Conservation (phyloP, 345 rosid genomes). For the Microthlaspi erraticum region DNA sequence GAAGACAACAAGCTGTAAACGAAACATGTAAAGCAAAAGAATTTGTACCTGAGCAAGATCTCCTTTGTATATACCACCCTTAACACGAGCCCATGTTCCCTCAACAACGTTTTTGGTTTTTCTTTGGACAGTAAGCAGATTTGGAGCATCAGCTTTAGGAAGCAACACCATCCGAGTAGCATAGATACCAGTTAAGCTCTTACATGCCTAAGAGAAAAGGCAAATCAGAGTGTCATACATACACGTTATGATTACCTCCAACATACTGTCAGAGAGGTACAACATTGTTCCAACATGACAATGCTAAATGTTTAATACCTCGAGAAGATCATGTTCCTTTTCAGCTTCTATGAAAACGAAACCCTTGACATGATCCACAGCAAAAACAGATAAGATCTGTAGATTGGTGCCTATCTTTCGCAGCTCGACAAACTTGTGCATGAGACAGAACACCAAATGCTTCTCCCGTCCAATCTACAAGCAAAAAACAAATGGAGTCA, state of each 20-base stretch:
- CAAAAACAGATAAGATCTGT: slow-evolving; percentile 72
- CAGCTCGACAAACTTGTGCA: slow-evolving; percentile 92
- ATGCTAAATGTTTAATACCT: slow-evolving; percentile 57
- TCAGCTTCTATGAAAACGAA: slow-evolving; percentile 81
- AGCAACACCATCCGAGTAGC: slow-evolving; percentile 60
- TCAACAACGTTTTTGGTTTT: slow-evolving; percentile 54
- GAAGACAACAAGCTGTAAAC: slow-evolving; percentile 19
- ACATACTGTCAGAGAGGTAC: slow-evolving; percentile 15
- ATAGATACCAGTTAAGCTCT: slow-evolving; percentile 68
- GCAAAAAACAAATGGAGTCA: slow-evolving; percentile 36
- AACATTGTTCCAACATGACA: background rate
- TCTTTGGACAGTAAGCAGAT: slow-evolving; percentile 61
- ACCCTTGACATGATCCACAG: slow-evolving; percentile 81
- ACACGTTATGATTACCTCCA: slow-evolving; percentile 10
- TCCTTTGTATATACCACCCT: slow-evolving; percentile 92
- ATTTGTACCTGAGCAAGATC: slow-evolving; percentile 78
- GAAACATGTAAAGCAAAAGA: slow-evolving; percentile 14
- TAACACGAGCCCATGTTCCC: slow-evolving; percentile 91
- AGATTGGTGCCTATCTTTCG: slow-evolving; percentile 62
- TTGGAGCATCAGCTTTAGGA: slow-evolving; percentile 68
- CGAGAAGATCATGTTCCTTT: slow-evolving; percentile 64
- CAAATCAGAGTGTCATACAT: slow-evolving; percentile 21
- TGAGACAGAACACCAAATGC: slow-evolving; percentile 81
- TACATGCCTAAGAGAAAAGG: slow-evolving; percentile 68
- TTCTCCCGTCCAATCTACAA: slow-evolving; percentile 82